Conservation (phyloP, 106 monocot species). For the Allium sativum region DNA sequence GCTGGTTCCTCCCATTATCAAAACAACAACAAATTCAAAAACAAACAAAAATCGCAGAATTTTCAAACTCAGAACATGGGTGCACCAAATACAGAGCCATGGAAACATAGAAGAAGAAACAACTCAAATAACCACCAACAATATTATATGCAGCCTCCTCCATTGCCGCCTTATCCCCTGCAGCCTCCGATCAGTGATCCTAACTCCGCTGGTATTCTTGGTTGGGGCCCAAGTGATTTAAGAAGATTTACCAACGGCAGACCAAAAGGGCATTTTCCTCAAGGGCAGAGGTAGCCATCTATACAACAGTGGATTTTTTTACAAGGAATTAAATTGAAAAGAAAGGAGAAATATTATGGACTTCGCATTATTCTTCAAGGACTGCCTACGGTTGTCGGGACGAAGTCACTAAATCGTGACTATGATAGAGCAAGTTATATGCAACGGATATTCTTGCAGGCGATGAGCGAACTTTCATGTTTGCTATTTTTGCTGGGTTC, state of each 20-base stretch:
- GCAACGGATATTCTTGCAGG: constrained; percentile 6
- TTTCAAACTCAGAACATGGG: constrained; percentile 28
- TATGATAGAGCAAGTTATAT: not conserved
- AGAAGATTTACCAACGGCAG: constrained; percentile 55
- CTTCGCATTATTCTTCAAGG: constrained; percentile 13
- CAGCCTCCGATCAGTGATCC: constrained; percentile 24
- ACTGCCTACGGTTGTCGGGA: not conserved
- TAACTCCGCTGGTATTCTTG: constrained; percentile 82
- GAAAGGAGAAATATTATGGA: constrained; percentile 28
- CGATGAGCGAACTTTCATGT: constrained; percentile 1
- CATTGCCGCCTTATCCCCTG: too few relatives aligned
- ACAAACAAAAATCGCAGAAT: constrained; percentile 32
- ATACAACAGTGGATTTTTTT: not conserved
- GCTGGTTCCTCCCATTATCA: constrained; percentile 46
- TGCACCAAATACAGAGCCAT: constrained; percentile 59
- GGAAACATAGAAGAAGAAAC: constrained; percentile 84
- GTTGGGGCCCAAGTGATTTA: constrained; percentile 58
- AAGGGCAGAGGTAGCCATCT: constrained; percentile 22
- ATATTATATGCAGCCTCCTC: not conserved
- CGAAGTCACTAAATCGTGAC: constrained; percentile 4
- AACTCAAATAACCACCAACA: constrained; percentile 29
- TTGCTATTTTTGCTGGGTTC: constrained; percentile 23
- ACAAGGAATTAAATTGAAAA: constrained; percentile 21
- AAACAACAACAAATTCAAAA: constrained; percentile 9
- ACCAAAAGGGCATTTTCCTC: constrained; percentile 39